phyloP scores from a whole-genome alignment of 1,284 basidiomycete genomes.

The Heimioporus retisporus region DNA sequence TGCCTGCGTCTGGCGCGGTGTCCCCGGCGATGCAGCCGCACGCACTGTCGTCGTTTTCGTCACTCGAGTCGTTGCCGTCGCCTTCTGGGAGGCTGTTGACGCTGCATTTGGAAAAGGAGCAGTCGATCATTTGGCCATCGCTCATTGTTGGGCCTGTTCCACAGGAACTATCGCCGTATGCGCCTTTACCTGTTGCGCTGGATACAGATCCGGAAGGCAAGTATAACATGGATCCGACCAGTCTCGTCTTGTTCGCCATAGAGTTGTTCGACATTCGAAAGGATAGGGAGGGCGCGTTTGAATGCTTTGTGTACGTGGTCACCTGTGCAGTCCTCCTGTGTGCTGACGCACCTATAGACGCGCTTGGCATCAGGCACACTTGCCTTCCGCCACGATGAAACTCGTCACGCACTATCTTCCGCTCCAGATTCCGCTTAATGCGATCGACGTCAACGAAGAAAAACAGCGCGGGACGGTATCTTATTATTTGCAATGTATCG shows the following conservation, averaged over 20 bases:
- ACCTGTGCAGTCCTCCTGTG: neutral
- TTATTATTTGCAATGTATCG: conserved; percentile 74
- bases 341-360: conserved; percentile 56
- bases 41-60: conserved; percentile 76
- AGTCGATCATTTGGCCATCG: conserved; percentile 83
- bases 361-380: conserved; percentile 80
- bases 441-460: conserved; percentile 46
- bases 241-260: conserved; percentile 72
- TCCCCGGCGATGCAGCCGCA: conserved; percentile 65
- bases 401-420: conserved; percentile 78
- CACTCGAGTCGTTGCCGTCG: conserved; percentile 73
- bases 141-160: conserved; percentile 80
- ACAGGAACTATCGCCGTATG: conserved; percentile 61
- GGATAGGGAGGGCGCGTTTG: conserved; percentile 79
- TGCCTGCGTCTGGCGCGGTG: conserved; percentile 58
- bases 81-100: conserved; percentile 74
- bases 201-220: conserved; percentile 62
- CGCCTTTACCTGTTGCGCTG: conserved; percentile 62
- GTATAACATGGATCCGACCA: conserved; percentile 88
- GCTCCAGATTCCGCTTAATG: conserved; percentile 54
- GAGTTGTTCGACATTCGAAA: conserved; percentile 79
- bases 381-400: conserved; percentile 79
- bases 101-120: conserved; percentile 81
- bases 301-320: conserved; percentile 76
- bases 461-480: conserved; percentile 59